Evolutionary conservation across 176 grass and related monocot genomes (phyloP), one percentile per base, ranked within the genome.

Genomic region (Ananas comosus): DNA sequence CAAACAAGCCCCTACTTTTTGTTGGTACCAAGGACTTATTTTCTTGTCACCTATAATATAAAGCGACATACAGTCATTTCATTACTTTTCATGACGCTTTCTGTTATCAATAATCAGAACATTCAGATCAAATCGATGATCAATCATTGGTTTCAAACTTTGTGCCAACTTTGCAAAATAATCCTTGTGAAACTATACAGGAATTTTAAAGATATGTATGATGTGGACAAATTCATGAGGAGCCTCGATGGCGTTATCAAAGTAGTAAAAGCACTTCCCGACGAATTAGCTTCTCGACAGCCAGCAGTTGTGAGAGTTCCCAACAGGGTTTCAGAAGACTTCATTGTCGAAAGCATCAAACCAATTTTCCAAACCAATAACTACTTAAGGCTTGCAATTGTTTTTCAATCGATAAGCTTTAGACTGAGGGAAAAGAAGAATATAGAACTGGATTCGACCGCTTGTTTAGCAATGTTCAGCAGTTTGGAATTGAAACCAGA

Each of bases 201-300:
- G 71, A 90, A 92, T 77, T 97, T 97, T 69, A 50, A 87, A 69
- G 82, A 97, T 48, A 83, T 97, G 84, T 97, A 97, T 49, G 80
- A 92, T 76, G 71, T 70, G 12, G 74, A 88, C 64, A 92, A 90
- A 76, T 97, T 97, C 18, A 70, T 58, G 22, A 79, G 48, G 64
- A 92, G 71, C 74, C 73, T 97, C 61, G 63, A 85, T 79, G 89
- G 84, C 61, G 74, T 92, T n/a, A 74, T 92, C 24, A 81, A 87
- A 77, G 68, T 97, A 51, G 53, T 51, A 68, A 69, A 71, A 9
- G 68, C 81, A 63, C 73, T 96, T 54, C 93, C 93, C 76, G 47
- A 80, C 65, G 79, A 85, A 83, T 73, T 85, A 69, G 81, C 80
- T 73, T 58, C 76, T 50, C 85, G 70, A 69, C 85, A 81, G 22